Evolutionary conservation across 2,329 filamentous ascomycete species (phyloP).

Genomic region (Alternaria atra): DNA sequence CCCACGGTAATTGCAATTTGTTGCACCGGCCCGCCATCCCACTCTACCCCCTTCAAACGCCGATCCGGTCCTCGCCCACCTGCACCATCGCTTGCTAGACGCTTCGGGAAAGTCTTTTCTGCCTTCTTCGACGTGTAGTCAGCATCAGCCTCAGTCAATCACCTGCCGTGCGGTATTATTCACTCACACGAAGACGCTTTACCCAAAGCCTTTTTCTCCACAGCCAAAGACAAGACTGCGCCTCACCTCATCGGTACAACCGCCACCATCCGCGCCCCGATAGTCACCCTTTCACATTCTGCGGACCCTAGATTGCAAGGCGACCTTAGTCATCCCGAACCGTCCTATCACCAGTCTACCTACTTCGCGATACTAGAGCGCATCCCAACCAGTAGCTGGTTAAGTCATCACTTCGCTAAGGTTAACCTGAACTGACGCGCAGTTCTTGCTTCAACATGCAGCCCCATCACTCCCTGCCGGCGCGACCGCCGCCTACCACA

Average conservation of each 20-base stretch:
- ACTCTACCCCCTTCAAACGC: slow-evolving; percentile 27
- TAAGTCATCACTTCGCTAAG: slow-evolving; percentile 32
- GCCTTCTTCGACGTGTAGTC: slow-evolving; percentile 14
- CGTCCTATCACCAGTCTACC: slow-evolving; percentile 13
- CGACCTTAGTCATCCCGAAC: slow-evolving; percentile 6
- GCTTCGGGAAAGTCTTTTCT: slow-evolving; percentile 21
- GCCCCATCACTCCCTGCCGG: slow-evolving; percentile 72
- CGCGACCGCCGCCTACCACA: slow-evolving; percentile 74
- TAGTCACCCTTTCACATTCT: background rate
- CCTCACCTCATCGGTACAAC: slow-evolving; percentile 4
- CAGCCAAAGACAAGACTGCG: slow-evolving; percentile 21
- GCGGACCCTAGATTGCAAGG: slow-evolving; percentile 1
- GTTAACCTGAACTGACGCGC: slow-evolving; percentile 27
- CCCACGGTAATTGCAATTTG: slow-evolving; percentile 24
- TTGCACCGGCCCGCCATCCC: slow-evolving; percentile 38
- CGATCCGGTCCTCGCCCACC: slow-evolving; percentile 17
- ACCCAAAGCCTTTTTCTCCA: slow-evolving; percentile 10
- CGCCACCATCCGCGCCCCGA: slow-evolving; percentile 2
- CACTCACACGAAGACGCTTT: slow-evolving; percentile 9
- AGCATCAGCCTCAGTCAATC: slow-evolving; percentile 14
- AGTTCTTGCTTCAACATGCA: slow-evolving; percentile 33
- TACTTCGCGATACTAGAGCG: slow-evolving; percentile 11
- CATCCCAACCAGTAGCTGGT: slow-evolving; percentile 27
- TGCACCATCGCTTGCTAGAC: slow-evolving; percentile 14
- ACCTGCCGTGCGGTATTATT: slow-evolving; percentile 25